Evolutionary conservation across 2,329 filamentous ascomycete genomes (phyloP).

Genomic region (Dichotomopilus funicola): DNA sequence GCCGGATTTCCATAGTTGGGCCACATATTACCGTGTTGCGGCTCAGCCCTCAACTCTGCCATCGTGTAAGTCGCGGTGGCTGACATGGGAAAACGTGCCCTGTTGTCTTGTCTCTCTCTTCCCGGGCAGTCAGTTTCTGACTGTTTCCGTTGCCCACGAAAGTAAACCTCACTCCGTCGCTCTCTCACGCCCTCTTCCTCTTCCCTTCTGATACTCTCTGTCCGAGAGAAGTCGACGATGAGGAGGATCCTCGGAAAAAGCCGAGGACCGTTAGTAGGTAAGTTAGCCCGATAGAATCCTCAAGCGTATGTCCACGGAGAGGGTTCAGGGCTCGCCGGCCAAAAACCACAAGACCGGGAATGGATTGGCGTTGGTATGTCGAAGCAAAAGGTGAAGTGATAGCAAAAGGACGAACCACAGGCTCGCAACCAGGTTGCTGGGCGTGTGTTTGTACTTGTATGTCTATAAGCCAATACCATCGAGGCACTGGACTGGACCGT

Average conservation of each 20-base stretch:
- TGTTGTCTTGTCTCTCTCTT: slow-evolving; percentile 22
- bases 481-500: slow-evolving; percentile 43
- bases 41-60: slow-evolving; percentile 57
- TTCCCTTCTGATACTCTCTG: too few species aligned
- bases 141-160: too few species aligned
- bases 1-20: slow-evolving; percentile 47
- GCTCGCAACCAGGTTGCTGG: slow-evolving; percentile 34
- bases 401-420: slow-evolving; percentile 24
- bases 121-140: slow-evolving; percentile 15
- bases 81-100: slow-evolving; percentile 50
- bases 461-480: slow-evolving; percentile 34
- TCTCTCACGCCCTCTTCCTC: too few species aligned
- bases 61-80: slow-evolving; percentile 56
- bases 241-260: neutral
- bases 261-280: neutral
- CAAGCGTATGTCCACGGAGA: neutral
- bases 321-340: neutral
- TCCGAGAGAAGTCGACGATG: neutral
- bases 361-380: slow-evolving; percentile 11
- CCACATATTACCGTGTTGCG: slow-evolving; percentile 52
- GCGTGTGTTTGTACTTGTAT: slow-evolving; percentile 43
- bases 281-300: too few species aligned
- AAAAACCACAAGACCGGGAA: neutral
- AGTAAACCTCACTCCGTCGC: too few species aligned
- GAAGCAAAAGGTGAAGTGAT: slow-evolving; percentile 23